Evolutionary conservation across 73 alveolate species (phyloP).

Genomic region (Paraurostyla sp.): DNA sequence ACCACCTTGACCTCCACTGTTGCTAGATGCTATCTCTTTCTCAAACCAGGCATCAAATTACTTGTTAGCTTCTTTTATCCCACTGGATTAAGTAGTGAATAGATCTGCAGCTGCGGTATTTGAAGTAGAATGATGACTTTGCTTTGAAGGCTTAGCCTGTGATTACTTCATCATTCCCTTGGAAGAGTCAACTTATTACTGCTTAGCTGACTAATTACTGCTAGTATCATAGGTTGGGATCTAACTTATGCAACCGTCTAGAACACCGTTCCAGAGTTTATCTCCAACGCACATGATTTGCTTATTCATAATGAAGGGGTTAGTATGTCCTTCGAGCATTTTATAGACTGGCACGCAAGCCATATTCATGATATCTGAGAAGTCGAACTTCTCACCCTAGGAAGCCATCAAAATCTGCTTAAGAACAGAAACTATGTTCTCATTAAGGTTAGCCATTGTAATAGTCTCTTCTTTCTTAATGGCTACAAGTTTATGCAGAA

Average conservation of each 20-base stretch:
- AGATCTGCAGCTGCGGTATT: background rate
- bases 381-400: slow-evolving; percentile 68
- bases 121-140: background rate
- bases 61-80: slow-evolving; percentile 9
- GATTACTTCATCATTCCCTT: background rate
- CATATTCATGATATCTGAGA: slow-evolving; percentile 53
- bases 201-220: background rate
- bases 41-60: slow-evolving; percentile 27
- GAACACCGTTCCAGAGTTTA: slow-evolving; percentile 64
- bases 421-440: slow-evolving; percentile 81
- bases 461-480: slow-evolving; percentile 74
- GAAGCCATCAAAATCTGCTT: slow-evolving; percentile 64
- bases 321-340: slow-evolving; percentile 71
- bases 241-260: slow-evolving; percentile 64
- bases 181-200: background rate
- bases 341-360: slow-evolving; percentile 69
- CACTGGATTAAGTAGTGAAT: background rate
- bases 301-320: slow-evolving; percentile 75
- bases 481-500: slow-evolving; percentile 65
- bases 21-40: slow-evolving; percentile 24
- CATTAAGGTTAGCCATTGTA: slow-evolving; percentile 83
- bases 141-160: no score
- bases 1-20: background rate
- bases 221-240: slow-evolving; percentile 25
- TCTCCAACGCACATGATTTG: slow-evolving; percentile 63